Conservation (phyloP, 176 grass and related monocot genomes). For the Ananas comosus region DNA sequence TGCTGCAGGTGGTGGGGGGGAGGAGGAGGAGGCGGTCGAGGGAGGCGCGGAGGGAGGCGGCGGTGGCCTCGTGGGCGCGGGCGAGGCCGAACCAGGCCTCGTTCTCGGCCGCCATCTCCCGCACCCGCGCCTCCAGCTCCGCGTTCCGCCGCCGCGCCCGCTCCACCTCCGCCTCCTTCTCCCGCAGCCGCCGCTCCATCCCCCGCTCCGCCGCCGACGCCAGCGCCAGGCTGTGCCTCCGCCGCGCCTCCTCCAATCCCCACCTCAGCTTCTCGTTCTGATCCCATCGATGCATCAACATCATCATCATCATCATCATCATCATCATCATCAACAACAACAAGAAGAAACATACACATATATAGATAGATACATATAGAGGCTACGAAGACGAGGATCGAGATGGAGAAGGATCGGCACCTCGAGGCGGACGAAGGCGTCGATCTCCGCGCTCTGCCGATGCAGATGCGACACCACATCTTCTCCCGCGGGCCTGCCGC, state of each 20-base stretch:
- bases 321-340: neutral
- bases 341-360: neutral
- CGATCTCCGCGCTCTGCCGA: slow-evolving; percentile 35
- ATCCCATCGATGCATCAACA: neutral
- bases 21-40: slow-evolving; percentile 34
- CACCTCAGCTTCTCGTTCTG: slow-evolving; percentile 31
- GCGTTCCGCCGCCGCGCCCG: slow-evolving; percentile 14
- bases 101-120: slow-evolving; percentile 29
- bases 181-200: neutral
- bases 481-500: slow-evolving; percentile 11
- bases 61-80: slow-evolving; percentile 38
- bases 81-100: slow-evolving; percentile 47
- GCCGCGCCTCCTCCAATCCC: slow-evolving; percentile 24
- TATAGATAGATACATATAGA: neutral
- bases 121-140: slow-evolving; percentile 35
- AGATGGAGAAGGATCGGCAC: slow-evolving; percentile 3
- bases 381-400: too few relatives aligned
- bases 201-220: slow-evolving; percentile 19
- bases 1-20: neutral
- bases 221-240: slow-evolving; percentile 13
- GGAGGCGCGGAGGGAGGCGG: slow-evolving; percentile 23
- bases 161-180: slow-evolving; percentile 32
- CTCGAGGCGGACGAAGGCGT: slow-evolving; percentile 33
- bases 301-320: too few relatives aligned
- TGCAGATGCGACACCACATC: slow-evolving; percentile 24